A percentile compares a stretch with the other conserved stretches of the same genome.
Conservation (phyloP, 2,329 filamentous ascomycete species). For the Gnomoniopsis smithogilvyi region DNA sequence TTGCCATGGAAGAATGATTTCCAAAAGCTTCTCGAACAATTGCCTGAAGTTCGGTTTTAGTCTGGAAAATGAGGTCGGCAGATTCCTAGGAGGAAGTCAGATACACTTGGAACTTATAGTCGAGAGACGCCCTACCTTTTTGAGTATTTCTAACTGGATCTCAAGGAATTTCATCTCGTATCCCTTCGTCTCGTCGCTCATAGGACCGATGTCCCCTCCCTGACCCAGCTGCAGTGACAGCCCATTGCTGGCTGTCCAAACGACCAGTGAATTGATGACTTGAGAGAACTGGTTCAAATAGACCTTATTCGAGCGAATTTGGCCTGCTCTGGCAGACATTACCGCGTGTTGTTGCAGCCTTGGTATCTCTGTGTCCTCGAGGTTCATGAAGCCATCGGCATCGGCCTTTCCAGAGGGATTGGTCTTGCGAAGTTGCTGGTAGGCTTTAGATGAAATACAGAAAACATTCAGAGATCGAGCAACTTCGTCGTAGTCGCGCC, state of each 20-base stretch:
- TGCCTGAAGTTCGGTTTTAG: neutral
- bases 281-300: constrained; percentile 51
- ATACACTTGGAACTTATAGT: neutral
- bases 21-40: neutral
- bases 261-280: constrained; percentile 47
- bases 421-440: neutral
- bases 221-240: neutral
- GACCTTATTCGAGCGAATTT: constrained; percentile 36
- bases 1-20: neutral
- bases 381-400: constrained; percentile 44
- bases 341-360: constrained; percentile 56
- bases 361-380: constrained; percentile 57
- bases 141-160: neutral
- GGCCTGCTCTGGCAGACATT: constrained; percentile 41
- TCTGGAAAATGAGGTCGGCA: neutral
- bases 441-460: constrained; percentile 34
- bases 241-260: constrained; percentile 26
- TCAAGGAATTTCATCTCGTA: constrained; percentile 1
- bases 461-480: constrained; percentile 51
- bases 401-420: constrained; percentile 24
- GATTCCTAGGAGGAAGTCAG: neutral
- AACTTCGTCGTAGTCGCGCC: constrained; percentile 56
- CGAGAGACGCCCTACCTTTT: neutral
- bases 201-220: too few species aligned
- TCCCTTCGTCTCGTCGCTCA: neutral